Evolutionary conservation across 495 filamentous ascomycete species (phyloP), one percentile per base, ranked within the genome.

Genomic region (Zalerion maritima): DNA sequence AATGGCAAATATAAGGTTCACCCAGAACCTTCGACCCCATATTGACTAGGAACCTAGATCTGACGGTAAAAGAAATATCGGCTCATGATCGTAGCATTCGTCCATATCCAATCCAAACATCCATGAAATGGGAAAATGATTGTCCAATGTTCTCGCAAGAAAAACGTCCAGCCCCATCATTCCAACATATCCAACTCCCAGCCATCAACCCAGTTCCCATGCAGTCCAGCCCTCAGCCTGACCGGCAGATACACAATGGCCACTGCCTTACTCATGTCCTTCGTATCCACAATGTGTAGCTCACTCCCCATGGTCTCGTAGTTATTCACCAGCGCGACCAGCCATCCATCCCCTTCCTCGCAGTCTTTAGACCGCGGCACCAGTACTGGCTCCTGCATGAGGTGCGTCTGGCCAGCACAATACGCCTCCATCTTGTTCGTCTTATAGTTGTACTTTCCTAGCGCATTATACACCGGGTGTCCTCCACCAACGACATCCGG

Each of bases 331-430:
- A 74, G 50, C 10, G 55, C 60, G 8, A 68, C 55, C 7, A 74
- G 37, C 32, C 67, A 71, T 1, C 69, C 68, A 36, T 73, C 66
- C 2, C 64, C 70, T 35, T 73, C 69, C 3, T 29, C 41, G 0
- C 45, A 47, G 4, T 52, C 55, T n/a, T n/a, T n/a, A 0, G 43
- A 36, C 31, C 49, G 49, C 0, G 69, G 69, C 18, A 72, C 63
- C 35, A 73, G 73, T 0, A 65, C 58, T 0, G 70, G 69, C 34
- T 73, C 69, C 35, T 75, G 69, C 38, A 71, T 65, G 2, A 63
- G 60, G 31, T 52, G 55, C 0, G 57, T 65, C 22, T 60, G 57
- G 0, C 62, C 62, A 11, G 60, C 45, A 34, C 57, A 68, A 32
- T 57, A 69, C 6, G 54, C 47, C 19, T 60, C 40, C 0, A 37